Conservation (phyloP, 441 rosid genomes). For the Bocquillonia castaneifolia region DNA sequence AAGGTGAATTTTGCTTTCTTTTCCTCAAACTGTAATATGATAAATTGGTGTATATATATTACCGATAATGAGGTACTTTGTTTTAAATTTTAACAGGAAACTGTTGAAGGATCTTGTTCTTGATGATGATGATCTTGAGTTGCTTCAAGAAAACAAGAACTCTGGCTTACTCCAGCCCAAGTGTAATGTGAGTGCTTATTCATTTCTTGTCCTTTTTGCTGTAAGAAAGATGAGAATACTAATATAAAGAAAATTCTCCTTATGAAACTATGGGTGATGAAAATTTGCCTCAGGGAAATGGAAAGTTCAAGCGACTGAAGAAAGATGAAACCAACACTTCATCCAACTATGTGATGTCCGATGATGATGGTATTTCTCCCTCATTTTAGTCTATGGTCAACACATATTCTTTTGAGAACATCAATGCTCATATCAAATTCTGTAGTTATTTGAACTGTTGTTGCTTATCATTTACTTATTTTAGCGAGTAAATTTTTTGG, state of each 20-base stretch:
- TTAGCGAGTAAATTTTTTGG: neutral
- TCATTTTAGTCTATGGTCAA: neutral
- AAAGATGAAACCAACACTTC: slow-evolving; percentile 50
- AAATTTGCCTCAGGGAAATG: slow-evolving; percentile 38
- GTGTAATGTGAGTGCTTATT: slow-evolving; percentile 6
- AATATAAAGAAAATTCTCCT: neutral
- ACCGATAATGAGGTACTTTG: neutral
- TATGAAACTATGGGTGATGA: neutral
- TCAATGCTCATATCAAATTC: neutral
- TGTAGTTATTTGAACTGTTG: neutral
- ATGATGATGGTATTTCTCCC: slow-evolving; percentile 42
- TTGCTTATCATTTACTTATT: neutral
- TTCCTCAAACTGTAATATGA: neutral
- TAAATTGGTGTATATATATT: neutral
- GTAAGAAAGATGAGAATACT: neutral
- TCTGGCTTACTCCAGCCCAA: slow-evolving; percentile 30
- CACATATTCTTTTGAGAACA: neutral
- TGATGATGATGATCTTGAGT: slow-evolving; percentile 78
- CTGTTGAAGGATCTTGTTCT: slow-evolving; percentile 30
- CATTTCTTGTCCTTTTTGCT: neutral
- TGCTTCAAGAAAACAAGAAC: slow-evolving; percentile 59
- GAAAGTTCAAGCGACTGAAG: slow-evolving; percentile 66
- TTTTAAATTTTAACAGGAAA: slow-evolving; percentile 3
- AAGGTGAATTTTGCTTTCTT: slow-evolving; percentile 38
- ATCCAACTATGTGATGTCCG: slow-evolving; percentile 36